Evolutionary conservation across 805 yeast genomes (phyloP), one percentile per base, ranked within the genome.

Genomic region (Cyberlindnera amylophila): DNA sequence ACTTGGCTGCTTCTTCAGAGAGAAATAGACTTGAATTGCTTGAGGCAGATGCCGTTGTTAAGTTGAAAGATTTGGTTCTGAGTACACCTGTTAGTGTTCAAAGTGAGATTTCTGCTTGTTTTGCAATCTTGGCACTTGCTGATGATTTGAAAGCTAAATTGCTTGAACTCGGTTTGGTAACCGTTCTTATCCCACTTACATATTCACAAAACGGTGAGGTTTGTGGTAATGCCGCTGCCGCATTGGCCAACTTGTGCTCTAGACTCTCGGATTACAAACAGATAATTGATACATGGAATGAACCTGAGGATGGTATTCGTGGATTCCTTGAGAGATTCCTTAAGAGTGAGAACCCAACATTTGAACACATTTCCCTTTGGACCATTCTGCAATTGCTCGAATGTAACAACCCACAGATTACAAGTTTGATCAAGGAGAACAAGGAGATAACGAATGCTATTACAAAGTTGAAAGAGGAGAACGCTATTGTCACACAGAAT

Each of bases 311-410:
- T 46, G 98, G 98, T 44, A 82, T 93, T 45, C 75, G 79, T 47
- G 93, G 89, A 21, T 93, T 93, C 60, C 72, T 93, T 50, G 71
- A 79, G 28, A 71, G 90, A 55, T 93, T 91, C 62, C 71, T 93
- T 57, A 80, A 79, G 48, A 78, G 88, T 57, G 83, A 83, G 32
- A 93, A 90, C 62, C 84, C 95, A 12, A 93, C 98, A 0, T 93
- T 93, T 65, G 98, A 93, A 66, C 99, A 93, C 63, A 93, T 93
- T 66, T 96, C 98, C 1, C 76, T 90, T 47, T 93, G 99, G 99
- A 91, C 96, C 34, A 83, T 90, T 52, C 72, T 91, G 53, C 99
- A 93, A 66, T 74, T 93, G 50, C 75, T 93, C 51, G 99, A 93
- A 65, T 81, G 95, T 47, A 86, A 84, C 54, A 86, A 89, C 58